Evolutionary conservation across 1,284 basidiomycete genomes (phyloP).

Genomic region (Bothia castanella): DNA sequence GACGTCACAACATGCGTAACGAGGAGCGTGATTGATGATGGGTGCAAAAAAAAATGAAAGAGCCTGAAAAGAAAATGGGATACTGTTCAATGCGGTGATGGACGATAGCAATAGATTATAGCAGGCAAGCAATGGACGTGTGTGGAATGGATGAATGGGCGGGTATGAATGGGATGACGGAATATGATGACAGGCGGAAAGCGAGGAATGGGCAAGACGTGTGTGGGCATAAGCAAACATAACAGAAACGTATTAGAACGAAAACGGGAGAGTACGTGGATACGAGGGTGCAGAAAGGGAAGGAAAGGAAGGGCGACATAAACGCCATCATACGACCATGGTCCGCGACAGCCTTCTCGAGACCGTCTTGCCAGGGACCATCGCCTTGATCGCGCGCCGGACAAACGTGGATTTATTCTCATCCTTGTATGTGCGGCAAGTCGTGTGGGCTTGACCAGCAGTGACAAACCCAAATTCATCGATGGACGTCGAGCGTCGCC

Average conservation of each 20-base stretch:
- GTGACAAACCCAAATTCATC: slow-evolving; percentile 55
- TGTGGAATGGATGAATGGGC: slow-evolving; percentile 16
- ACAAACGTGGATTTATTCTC: slow-evolving; percentile 52
- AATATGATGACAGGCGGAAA: slow-evolving; percentile 28
- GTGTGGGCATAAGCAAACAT: not conserved
- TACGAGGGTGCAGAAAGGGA: not conserved
- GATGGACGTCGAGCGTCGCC: slow-evolving; percentile 39
- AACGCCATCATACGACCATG: slow-evolving; percentile 19
- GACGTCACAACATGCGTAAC: slow-evolving; percentile 9
- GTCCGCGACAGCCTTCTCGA: slow-evolving; percentile 45
- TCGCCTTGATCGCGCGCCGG: slow-evolving; percentile 62
- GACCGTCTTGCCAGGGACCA: slow-evolving; percentile 53
- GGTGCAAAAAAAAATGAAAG: not conserved
- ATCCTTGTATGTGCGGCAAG: slow-evolving; percentile 37
- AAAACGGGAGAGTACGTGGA: slow-evolving; percentile 1
- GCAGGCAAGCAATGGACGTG: slow-evolving; percentile 16
- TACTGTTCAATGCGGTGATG: slow-evolving; percentile 20
- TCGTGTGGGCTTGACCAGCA: slow-evolving; percentile 24
- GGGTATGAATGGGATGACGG: slow-evolving; percentile 19
- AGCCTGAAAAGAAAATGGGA: not conserved
- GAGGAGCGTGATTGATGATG: not conserved
- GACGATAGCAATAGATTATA: slow-evolving; percentile 36
- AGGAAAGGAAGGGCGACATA: not conserved
- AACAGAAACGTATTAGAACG: slow-evolving; percentile 16
- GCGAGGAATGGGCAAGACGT: not conserved